Percentiles rank a stretch among this genome's conserved stretches.
Evolutionary conservation across 768 basidiomycete species (phyloP).

Genomic region (Mycena indigotica): DNA sequence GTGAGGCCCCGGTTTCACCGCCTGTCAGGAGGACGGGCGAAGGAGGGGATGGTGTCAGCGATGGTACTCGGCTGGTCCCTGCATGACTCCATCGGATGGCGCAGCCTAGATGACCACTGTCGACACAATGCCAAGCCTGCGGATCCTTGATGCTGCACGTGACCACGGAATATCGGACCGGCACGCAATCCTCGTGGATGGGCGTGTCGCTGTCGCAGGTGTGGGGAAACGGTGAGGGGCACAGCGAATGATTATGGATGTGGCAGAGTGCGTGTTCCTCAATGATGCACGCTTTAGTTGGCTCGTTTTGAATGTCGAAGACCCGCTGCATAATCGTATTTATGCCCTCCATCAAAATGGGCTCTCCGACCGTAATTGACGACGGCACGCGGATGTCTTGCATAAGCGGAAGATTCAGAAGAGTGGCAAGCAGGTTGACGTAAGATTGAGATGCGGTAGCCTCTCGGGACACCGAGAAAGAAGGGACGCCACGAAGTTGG

Average conservation of each 20-base stretch:
- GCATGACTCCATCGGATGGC: too few relatives aligned
- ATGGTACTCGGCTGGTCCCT: too few relatives aligned
- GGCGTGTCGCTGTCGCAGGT: neutral
- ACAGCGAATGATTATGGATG: neutral
- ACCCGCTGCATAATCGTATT: neutral
- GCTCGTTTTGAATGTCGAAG: neutral
- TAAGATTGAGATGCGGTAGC: neutral
- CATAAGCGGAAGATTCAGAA: neutral
- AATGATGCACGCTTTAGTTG: neutral
- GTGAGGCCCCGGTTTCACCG: too few relatives aligned
- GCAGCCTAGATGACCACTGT: too few relatives aligned
- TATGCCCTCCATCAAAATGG: neutral
- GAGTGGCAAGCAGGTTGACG: neutral
- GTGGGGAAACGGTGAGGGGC: neutral
- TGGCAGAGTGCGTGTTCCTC: neutral
- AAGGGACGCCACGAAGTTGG: neutral
- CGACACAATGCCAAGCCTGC: too few relatives aligned
- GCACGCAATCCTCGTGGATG: neutral
- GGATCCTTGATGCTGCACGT: too few relatives aligned
- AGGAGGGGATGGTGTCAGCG: too few relatives aligned
- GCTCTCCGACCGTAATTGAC: neutral
- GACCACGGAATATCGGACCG: neutral
- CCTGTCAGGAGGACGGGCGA: too few relatives aligned
- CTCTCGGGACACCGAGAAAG: neutral
- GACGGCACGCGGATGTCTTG: neutral